phyloP scores from a whole-genome alignment of 176 grass and related monocot species.

The Phoenix dactylifera region DNA sequence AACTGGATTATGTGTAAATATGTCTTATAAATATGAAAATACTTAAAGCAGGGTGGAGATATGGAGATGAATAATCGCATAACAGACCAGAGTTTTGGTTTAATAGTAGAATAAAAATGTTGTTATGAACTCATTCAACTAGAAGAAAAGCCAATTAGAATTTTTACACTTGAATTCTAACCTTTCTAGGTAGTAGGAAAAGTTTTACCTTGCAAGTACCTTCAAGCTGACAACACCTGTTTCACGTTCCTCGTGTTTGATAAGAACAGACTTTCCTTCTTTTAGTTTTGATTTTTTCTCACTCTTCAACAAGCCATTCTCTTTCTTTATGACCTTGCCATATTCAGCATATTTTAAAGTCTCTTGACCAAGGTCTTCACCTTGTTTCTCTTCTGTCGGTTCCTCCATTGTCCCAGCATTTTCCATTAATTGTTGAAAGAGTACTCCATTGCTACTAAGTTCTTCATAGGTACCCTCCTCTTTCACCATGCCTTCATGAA shows the following conservation, averaged over 20 bases:
- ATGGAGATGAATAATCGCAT: no score
- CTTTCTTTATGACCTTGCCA: slow-evolving; percentile 22
- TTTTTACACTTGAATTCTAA: not conserved
- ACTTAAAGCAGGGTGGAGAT: no score
- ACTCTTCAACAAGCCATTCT: slow-evolving; percentile 31
- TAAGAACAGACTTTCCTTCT: slow-evolving; percentile 83
- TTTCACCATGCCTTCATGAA: slow-evolving; percentile 90
- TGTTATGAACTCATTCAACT: no score
- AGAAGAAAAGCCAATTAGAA: not conserved
- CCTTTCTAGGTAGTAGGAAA: not conserved
- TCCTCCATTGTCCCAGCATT: slow-evolving; percentile 99
- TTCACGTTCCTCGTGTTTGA: slow-evolving; percentile 97
- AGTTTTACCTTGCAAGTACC: slow-evolving; percentile 82
- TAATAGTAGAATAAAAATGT: no score
- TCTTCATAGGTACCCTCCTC: slow-evolving; percentile 97
- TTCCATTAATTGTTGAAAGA: slow-evolving; percentile 97
- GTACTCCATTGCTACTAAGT: slow-evolving; percentile 70
- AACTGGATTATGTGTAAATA: no score
- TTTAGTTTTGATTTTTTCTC: slow-evolving; percentile 48
- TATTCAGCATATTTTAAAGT: slow-evolving; percentile 41
- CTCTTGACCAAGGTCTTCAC: slow-evolving; percentile 37
- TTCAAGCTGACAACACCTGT: slow-evolving; percentile 89
- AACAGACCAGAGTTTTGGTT: no score
- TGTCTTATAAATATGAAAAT: no score
- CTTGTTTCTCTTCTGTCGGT: slow-evolving; percentile 66